Conservation (phyloP, 2,329 filamentous ascomycete genomes). For the Tolypocladium inflatum region DNA sequence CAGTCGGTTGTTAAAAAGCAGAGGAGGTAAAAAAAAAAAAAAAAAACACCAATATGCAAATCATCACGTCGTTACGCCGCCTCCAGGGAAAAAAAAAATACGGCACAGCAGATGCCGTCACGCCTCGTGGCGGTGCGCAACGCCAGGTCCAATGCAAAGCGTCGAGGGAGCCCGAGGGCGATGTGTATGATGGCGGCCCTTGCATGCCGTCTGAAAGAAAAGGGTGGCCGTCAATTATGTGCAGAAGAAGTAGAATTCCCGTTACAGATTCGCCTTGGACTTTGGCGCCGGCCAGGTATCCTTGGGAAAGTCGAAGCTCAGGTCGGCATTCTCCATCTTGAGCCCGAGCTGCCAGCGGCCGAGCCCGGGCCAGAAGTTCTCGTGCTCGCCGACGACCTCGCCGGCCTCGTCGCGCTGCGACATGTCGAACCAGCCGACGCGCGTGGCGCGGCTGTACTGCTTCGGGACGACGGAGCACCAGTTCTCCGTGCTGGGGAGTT, state of each 20-base stretch:
- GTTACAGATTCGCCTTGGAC: background rate
- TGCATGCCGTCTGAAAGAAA: background rate
- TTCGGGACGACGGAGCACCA: conserved; percentile 31
- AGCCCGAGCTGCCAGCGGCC: conserved; percentile 33
- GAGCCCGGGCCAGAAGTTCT: conserved; percentile 39
- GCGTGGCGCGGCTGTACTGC: conserved; percentile 19
- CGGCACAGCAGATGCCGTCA: background rate
- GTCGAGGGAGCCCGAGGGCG: background rate
- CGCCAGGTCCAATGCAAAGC: background rate
- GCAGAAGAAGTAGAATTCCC: background rate
- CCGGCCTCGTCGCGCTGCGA: conserved; percentile 22
- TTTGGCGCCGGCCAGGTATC: conserved; percentile 12
- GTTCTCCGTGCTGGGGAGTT: conserved; percentile 34
- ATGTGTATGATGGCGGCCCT: background rate
- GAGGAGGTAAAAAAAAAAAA: background rate
- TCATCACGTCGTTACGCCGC: background rate
- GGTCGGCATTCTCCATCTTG: conserved; percentile 25
- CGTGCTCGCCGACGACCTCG: conserved; percentile 10
- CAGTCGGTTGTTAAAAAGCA: background rate
- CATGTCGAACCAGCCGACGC: conserved; percentile 38
- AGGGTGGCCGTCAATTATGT: background rate
- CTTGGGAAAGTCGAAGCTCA: conserved; percentile 18
- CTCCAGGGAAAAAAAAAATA: too few relatives aligned
- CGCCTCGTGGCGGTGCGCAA: background rate
- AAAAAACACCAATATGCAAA: background rate